Evolutionary conservation across 192 early-diverging fungal genomes (phyloP).

Genomic region (Mycoemilia scoparia): DNA sequence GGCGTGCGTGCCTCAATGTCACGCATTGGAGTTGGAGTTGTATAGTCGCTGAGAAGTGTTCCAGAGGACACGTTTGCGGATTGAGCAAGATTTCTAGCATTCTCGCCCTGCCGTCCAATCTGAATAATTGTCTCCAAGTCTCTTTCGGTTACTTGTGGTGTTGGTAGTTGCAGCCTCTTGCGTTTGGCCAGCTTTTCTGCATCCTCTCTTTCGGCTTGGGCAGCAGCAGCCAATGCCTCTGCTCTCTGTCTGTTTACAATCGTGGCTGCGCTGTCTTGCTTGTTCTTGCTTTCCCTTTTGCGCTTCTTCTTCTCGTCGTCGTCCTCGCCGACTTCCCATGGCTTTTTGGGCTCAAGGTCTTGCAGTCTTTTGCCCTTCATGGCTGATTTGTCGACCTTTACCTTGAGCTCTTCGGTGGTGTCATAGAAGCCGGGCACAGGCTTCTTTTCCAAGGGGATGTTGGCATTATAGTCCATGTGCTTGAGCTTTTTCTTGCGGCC

Average conservation of each 20-base stretch:
- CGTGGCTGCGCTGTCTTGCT: conserved; percentile 31
- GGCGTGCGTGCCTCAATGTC: conserved; percentile 22
- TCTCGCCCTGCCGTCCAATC: conserved; percentile 65
- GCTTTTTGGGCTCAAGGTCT: conserved; percentile 73
- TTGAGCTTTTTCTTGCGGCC: conserved; percentile 52
- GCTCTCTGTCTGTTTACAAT: conserved; percentile 29
- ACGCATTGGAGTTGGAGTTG: conserved; percentile 23
- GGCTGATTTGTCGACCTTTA: conserved; percentile 31
- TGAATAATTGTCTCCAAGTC: conserved; percentile 88
- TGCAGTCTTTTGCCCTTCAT: conserved; percentile 50
- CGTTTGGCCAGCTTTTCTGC: conserved; percentile 56
- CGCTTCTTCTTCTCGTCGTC: conserved; percentile 62
- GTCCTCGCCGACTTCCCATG: conserved; percentile 66
- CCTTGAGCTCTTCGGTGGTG: conserved; percentile 64
- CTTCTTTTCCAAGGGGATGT: conserved; percentile 84
- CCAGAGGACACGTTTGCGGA: conserved; percentile 37
- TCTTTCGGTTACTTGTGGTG: conserved; percentile 75
- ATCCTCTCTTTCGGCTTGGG: conserved; percentile 30
- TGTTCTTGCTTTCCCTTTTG: conserved; percentile 36
- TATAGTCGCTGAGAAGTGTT: conserved; percentile 58
- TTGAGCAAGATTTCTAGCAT: conserved; percentile 47
- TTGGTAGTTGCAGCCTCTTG: conserved; percentile 59
- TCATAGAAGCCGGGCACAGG: conserved; percentile 86
- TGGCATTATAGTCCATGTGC: conserved; percentile 85
- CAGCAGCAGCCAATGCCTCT: conserved; percentile 14